A percentile compares a stretch with the other conserved stretches of the same genome.
phyloP scores from a whole-genome alignment of 495 filamentous ascomycete genomes.

The Lasiosphaeria ovina region DNA sequence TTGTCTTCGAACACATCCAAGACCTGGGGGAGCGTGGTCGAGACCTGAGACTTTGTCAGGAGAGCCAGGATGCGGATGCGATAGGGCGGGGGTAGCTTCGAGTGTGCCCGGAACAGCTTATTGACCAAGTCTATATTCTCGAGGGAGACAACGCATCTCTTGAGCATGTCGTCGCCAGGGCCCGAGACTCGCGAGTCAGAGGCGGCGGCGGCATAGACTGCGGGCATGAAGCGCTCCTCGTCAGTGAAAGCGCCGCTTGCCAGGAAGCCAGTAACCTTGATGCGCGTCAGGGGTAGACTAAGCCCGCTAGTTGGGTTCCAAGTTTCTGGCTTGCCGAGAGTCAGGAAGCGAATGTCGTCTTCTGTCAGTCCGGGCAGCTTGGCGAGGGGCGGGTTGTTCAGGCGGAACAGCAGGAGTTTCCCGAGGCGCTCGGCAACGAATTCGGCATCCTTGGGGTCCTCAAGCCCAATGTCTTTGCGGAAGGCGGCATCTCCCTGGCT shows the following conservation, averaged over 20 bases:
- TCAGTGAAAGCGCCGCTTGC: constrained; percentile 82
- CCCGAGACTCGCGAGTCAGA: constrained; percentile 76
- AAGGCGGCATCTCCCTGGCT: constrained; percentile 72
- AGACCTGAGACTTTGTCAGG: constrained; percentile 70
- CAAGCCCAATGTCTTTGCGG: constrained; percentile 64
- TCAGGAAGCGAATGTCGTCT: constrained; percentile 74
- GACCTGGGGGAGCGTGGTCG: constrained; percentile 64
- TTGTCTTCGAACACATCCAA: constrained; percentile 66
- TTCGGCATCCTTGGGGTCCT: constrained; percentile 58
- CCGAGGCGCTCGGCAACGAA: constrained; percentile 77
- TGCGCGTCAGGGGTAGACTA: constrained; percentile 65
- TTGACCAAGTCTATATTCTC: constrained; percentile 65
- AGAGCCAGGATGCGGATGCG: constrained; percentile 71
- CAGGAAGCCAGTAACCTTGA: constrained; percentile 65
- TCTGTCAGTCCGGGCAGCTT: constrained; percentile 66
- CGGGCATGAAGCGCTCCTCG: constrained; percentile 75
- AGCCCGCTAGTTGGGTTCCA: constrained; percentile 69
- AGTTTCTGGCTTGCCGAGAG: constrained; percentile 61
- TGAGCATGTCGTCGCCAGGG: constrained; percentile 79
- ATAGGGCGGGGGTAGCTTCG: constrained; percentile 65
- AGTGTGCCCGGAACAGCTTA: constrained; percentile 68
- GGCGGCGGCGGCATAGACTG: constrained; percentile 78
- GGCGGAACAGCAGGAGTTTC: constrained; percentile 72
- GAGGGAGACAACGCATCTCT: constrained; percentile 66
- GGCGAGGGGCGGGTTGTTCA: constrained; percentile 31